Base-by-base conservation (phyloP, 169 alveolate genomes). In the Eimeria sp. region DNA sequence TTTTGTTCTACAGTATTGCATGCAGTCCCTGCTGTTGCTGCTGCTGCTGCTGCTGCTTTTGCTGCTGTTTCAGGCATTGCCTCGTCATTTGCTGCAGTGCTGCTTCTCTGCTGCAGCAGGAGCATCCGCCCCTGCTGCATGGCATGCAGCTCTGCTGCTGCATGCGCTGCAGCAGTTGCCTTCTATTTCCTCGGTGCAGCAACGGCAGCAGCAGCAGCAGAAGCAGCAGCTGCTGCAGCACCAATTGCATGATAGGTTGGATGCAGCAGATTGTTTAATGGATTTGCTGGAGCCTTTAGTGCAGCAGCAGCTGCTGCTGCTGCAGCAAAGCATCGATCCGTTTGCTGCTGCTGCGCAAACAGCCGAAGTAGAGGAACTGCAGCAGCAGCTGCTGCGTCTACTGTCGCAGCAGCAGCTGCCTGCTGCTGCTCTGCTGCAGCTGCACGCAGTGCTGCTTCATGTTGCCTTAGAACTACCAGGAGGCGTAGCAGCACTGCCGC, bases 391-490 rank as follows among this genome's bases (percentile, higher is more conserved):
- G 83, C 83, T 72, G 83, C 83, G 47, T 9, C 83, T 9, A 51
- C 83, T 72, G 83, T 72, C 83, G 7, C 83, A 72, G 83, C 83
- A 72, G 83, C 83, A 72, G 49, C 47, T 72, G 9, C 83, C 83
- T 40, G 83, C 83, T 72, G 83, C 83, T 40, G 83, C 83, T 40
- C 49, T 72, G 83, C 83, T 72, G 83, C 83, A 72, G 83, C n/a
- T 72, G 25, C 25, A 72, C 5, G 83, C 83, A n/a, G 83, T 72
- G 83, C 47, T 72, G 54, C 83, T 72, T 10, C 83, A 72, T 18
- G 14, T 72, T 5, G 11, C 43, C 18, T 20, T 72, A 9, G 83
- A 72, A 47, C 43, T 72, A 40, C 83, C 83, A 10, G 83, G 14
- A 25, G 83, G 83, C 43, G 14, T 40, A 43, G 47, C 6, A 16